Conservation (phyloP, 495 filamentous ascomycete genomes). For the Neurospora africana region DNA sequence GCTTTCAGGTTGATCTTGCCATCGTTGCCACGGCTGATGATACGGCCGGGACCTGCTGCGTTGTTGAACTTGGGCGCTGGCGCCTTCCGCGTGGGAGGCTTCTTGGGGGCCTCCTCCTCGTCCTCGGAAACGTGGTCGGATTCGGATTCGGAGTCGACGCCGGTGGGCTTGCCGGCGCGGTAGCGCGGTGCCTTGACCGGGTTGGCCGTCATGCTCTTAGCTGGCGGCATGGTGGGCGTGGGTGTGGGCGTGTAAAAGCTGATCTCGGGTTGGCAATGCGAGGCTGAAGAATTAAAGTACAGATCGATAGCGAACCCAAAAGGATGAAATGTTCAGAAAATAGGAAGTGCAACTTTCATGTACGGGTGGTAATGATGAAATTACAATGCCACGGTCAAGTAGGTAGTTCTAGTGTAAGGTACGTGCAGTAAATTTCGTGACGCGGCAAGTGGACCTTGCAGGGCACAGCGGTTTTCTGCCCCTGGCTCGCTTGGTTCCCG, state of each 20-base stretch:
- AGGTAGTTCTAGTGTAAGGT: no score
- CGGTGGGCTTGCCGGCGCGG: slow-evolving; percentile 71
- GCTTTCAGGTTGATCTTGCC: slow-evolving; percentile 55
- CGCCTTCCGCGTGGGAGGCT: slow-evolving; percentile 28
- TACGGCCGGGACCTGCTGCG: slow-evolving; percentile 32
- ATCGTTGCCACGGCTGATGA: slow-evolving; percentile 51
- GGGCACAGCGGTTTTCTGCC: neutral
- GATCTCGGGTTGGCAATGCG: neutral
- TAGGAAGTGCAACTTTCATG: neutral
- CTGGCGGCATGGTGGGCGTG: slow-evolving; percentile 53
- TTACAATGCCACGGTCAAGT: neutral
- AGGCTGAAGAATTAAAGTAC: neutral
- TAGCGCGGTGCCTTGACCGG: slow-evolving; percentile 72
- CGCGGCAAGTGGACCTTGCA: neutral
- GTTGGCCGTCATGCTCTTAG: slow-evolving; percentile 90
- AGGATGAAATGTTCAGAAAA: neutral
- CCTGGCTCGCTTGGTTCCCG: no score
- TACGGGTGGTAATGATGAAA: neutral
- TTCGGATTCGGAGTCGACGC: slow-evolving; percentile 53
- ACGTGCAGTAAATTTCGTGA: neutral
- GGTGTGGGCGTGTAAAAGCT: neutral
- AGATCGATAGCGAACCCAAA: neutral
- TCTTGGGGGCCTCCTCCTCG: slow-evolving; percentile 14
- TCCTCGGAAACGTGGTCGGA: slow-evolving; percentile 47
- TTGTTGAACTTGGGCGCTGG: slow-evolving; percentile 50